Evolutionary conservation across 2,329 filamentous ascomycete genomes (phyloP).

Genomic region (Onygenales sp.): DNA sequence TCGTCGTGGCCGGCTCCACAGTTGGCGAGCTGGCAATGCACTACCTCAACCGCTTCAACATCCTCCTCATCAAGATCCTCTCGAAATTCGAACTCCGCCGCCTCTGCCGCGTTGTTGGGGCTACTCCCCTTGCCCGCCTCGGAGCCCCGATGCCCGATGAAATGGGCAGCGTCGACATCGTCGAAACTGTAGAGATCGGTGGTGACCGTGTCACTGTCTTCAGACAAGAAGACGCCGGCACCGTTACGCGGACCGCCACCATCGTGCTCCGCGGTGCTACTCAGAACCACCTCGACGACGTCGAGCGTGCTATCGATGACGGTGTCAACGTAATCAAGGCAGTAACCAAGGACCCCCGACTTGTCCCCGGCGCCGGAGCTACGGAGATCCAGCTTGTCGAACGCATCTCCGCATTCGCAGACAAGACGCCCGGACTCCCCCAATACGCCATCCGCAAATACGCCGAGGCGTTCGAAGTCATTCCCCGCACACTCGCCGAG

Average conservation of each 20-base stretch:
- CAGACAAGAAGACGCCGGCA: slow-evolving; percentile 71
- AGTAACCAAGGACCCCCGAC: slow-evolving; percentile 81
- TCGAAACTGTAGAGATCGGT: slow-evolving; percentile 95
- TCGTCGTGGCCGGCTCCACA: slow-evolving; percentile 85
- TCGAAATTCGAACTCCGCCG: slow-evolving; percentile 96
- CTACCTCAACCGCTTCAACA: slow-evolving; percentile 95
- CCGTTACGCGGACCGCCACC: slow-evolving; percentile 84
- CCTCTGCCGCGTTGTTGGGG: slow-evolving; percentile 90
- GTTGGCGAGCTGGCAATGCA: slow-evolving; percentile 93
- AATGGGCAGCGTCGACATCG: slow-evolving; percentile 89
- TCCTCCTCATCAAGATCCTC: slow-evolving; percentile 90
- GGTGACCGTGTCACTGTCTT: slow-evolving; percentile 98
- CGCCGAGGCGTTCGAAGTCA: slow-evolving; percentile 93
- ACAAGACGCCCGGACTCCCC: slow-evolving; percentile 83
- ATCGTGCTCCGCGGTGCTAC: slow-evolving; percentile 91
- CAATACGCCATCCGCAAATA: slow-evolving; percentile 98
- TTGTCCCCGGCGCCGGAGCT: slow-evolving; percentile 89
- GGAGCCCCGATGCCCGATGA: slow-evolving; percentile 99
- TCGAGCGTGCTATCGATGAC: slow-evolving; percentile 94
- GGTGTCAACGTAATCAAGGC: slow-evolving; percentile 98
- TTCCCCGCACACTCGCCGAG: slow-evolving; percentile 87
- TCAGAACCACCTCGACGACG: slow-evolving; percentile 94
- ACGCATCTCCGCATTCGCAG: slow-evolving; percentile 79
- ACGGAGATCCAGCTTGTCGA: slow-evolving; percentile 91
- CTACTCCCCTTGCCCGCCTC: slow-evolving; percentile 87